phyloP scores from a whole-genome alignment of 2,329 filamentous ascomycete species.

The Venturia oleaginea region DNA sequence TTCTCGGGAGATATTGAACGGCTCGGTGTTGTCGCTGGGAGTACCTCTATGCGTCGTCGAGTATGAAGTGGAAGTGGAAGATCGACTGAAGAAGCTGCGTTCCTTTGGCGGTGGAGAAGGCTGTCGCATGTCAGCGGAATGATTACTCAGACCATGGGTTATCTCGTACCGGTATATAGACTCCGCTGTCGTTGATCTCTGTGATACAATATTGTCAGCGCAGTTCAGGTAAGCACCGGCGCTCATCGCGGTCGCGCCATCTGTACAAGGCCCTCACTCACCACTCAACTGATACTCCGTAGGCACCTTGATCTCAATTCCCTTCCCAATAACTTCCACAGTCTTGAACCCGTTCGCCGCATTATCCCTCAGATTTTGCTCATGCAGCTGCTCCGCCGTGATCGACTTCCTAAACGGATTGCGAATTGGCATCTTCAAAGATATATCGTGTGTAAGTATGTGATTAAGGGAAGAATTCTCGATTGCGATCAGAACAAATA shows the following conservation, averaged over 20 bases:
- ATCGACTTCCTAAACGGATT: conserved; percentile 11
- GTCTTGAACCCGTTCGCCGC: conserved; percentile 26
- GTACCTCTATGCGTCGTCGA: conserved; percentile 51
- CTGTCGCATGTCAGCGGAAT: conserved; percentile 21
- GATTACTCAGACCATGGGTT: neutral
- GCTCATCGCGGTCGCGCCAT: neutral
- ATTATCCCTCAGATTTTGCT: conserved; percentile 18
- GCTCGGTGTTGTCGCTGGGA: conserved; percentile 68
- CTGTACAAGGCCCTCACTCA: conserved; percentile 24
- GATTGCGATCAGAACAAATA: neutral
- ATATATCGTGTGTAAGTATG: neutral
- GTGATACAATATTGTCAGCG: conserved; percentile 16
- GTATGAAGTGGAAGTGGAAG: conserved; percentile 40
- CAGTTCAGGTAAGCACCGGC: neutral
- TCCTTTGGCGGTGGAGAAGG: conserved; percentile 75
- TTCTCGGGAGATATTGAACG: conserved; percentile 90
- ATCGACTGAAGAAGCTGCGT: conserved; percentile 63
- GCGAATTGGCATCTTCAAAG: conserved; percentile 7
- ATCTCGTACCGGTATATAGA: conserved; percentile 74
- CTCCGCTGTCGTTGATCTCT: conserved; percentile 95
- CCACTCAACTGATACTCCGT: conserved; percentile 46
- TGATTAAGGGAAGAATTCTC: neutral
- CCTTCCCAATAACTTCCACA: conserved; percentile 29
- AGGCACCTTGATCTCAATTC: conserved; percentile 36
- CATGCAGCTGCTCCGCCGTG: conserved; percentile 21